A percentile compares a stretch with the other conserved stretches of the same genome.
Evolutionary conservation across 2,329 filamentous ascomycete species (phyloP).

Genomic region (Cyclaneusma minus): DNA sequence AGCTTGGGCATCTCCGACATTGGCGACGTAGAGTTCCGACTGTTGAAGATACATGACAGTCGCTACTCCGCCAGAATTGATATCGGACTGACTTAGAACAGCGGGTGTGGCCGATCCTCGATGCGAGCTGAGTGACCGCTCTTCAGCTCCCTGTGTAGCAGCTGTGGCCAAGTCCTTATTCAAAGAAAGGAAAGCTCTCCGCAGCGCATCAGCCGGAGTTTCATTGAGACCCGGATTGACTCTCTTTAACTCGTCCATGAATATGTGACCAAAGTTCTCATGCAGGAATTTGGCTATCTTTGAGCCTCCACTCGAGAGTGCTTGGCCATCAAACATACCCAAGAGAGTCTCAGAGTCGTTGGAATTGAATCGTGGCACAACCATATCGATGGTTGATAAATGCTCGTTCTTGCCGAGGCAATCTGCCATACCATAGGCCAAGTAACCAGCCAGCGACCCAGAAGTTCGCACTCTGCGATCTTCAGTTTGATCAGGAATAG

Average conservation of each 20-base stretch:
- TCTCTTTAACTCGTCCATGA: conserved; percentile 65
- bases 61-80: conserved; percentile 79
- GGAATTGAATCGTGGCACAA: conserved; percentile 81
- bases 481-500: conserved; percentile 87
- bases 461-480: conserved; percentile 93
- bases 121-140: conserved; percentile 49
- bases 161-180: conserved; percentile 90
- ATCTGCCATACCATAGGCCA: conserved; percentile 96
- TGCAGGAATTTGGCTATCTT: conserved; percentile 95
- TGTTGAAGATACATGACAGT: conserved; percentile 82
- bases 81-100: conserved; percentile 74
- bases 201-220: conserved; percentile 65
- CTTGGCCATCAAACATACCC: conserved; percentile 91
- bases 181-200: conserved; percentile 71
- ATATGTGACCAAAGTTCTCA: conserved; percentile 82
- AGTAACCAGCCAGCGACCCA: conserved; percentile 76
- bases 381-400: conserved; percentile 86
- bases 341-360: conserved; percentile 81
- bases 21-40: conserved; percentile 84
- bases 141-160: conserved; percentile 66
- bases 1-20: conserved; percentile 91
- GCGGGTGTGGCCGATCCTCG: conserved; percentile 58
- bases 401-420: conserved; percentile 88
- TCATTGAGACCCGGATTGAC: conserved; percentile 54
- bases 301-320: conserved; percentile 76